Evolutionary conservation across 2,329 filamentous ascomycete genomes (phyloP), one percentile per base, ranked within the genome.

Genomic region (Amauroascus verrucosus): DNA sequence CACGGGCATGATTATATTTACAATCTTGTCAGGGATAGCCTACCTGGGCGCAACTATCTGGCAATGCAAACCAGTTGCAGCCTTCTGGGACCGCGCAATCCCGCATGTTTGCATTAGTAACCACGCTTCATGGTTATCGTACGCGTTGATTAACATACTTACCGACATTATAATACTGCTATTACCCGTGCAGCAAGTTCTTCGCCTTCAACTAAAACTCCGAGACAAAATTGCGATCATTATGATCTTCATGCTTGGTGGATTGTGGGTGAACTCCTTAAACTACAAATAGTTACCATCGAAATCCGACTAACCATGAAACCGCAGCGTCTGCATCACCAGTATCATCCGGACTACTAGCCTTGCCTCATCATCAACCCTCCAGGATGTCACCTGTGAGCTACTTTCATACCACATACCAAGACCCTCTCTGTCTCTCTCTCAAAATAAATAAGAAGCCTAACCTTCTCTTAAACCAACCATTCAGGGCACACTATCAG

Each of bases 291-390:
- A 11, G 6, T 22, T 8, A 22, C 9, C 5, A 20, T 6, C 24
- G 35, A n/a, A 6, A 51, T 22, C 11, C 11, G 18, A n/a, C 50
- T 52, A 46, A 52, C 40, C 14, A 14, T 14, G 30, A 41, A 38
- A 20, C 46, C 43, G 26, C 26, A 58, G 57, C 16, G 53, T 54
- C 35, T 55, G 54, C 53, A 41, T 55, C 14, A 56, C 54, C 11
- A 56, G 62, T 28, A 65, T 68, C 26, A 57, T 67, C 7, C 58
- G 66, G 28, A 62, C 65, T 55, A 65, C 63, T 6, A 66, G 65
- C 5, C 56, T 70, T 24, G 59, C 56, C 30, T 48, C 54, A 30
- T 57, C 57, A 37, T 44, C 51, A n/a, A 41, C 35, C n/a, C 35
- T 47, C 14, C 37, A 30, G 48, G 61, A 54, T 54, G 48, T 45